A percentile compares a stretch with the other conserved stretches of the same genome.
These are phyloP conservation scores for Chlorella sp. DNA, from an alignment of 139 green algal species.

Conservation along the genomic window DNA sequence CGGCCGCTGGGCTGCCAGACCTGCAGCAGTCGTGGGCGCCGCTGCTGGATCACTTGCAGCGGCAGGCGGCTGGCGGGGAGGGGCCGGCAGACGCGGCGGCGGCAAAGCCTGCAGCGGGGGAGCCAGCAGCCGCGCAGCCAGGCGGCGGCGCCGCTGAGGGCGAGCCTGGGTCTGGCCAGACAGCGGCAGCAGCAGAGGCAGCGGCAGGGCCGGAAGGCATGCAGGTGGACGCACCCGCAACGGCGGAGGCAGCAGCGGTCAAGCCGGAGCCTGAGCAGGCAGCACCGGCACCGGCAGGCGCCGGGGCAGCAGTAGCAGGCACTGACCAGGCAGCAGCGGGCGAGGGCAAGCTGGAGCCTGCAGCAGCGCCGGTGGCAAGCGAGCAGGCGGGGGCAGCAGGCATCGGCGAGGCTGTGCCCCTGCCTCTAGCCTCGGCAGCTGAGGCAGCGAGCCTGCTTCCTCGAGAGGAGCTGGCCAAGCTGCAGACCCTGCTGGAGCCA, in stretches of 20 bases:
- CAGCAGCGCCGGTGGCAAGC: no score
- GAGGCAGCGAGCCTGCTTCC: conserved; percentile 8
- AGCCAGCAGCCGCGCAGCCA: neutral
- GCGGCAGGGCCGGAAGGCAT: neutral
- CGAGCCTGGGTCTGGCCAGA: neutral
- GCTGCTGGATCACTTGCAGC: conserved; percentile 6
- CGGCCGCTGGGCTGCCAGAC: conserved; percentile 2
- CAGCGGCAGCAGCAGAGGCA: neutral
- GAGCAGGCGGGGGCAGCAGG: neutral
- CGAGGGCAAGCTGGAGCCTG: neutral
- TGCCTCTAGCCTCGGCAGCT: neutral
- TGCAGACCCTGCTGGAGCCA: conserved; percentile 21
- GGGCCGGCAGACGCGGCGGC: neutral
- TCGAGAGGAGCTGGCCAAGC: conserved; percentile 5
- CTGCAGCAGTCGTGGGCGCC: conserved; percentile 4
- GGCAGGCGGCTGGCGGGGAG: neutral
- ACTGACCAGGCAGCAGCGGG: no score
- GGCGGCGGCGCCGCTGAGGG: neutral
- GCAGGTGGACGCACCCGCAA: neutral
- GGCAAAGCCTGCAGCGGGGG: neutral
- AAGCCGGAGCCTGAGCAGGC: neutral
- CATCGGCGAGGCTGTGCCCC: neutral
- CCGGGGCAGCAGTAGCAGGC: neutral
- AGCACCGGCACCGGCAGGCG: neutral
- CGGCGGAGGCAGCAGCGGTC: neutral